A percentile compares a stretch with the other conserved stretches of the same genome.
Evolutionary conservation across 192 early-diverging fungal genomes (phyloP).

Genomic region (Piromyces finnis): DNA sequence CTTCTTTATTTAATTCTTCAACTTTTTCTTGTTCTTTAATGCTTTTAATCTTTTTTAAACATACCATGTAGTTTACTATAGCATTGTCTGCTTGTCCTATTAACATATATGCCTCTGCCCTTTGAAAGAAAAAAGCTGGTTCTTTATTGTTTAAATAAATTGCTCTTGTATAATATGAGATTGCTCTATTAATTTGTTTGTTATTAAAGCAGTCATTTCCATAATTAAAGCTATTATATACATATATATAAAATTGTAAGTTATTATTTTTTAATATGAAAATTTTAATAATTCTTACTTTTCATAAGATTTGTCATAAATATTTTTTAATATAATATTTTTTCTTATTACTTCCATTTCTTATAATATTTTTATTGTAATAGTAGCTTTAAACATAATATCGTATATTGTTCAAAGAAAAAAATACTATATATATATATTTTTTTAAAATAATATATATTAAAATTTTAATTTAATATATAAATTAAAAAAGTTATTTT

Average conservation of each 20-base stretch:
- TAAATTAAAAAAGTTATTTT: no score
- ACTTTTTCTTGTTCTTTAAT: not conserved
- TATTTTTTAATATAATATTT: not conserved
- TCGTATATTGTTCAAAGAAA: no score
- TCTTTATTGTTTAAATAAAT: not conserved
- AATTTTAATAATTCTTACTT: not conserved
- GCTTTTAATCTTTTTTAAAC: not conserved
- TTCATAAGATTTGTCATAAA: not conserved
- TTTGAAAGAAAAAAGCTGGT: not conserved
- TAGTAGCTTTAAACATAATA: no score
- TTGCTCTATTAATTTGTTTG: not conserved
- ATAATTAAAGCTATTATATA: not conserved
- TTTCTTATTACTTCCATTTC: not conserved
- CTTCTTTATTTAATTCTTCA: not conserved
- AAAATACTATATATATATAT: no score
- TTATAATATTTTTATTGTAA: no score
- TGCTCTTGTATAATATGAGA: not conserved
- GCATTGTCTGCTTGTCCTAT: not conserved
- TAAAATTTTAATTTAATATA: no score
- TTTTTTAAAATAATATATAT: no score
- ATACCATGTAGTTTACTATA: not conserved
- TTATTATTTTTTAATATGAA: no score
- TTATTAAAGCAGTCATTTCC: not conserved
- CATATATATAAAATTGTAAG: not conserved
- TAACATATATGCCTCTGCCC: not conserved